Percentiles rank a stretch among this genome's conserved stretches.
Conservation (phyloP, 2,329 filamentous ascomycete genomes). For the Neonectria ditissima region DNA sequence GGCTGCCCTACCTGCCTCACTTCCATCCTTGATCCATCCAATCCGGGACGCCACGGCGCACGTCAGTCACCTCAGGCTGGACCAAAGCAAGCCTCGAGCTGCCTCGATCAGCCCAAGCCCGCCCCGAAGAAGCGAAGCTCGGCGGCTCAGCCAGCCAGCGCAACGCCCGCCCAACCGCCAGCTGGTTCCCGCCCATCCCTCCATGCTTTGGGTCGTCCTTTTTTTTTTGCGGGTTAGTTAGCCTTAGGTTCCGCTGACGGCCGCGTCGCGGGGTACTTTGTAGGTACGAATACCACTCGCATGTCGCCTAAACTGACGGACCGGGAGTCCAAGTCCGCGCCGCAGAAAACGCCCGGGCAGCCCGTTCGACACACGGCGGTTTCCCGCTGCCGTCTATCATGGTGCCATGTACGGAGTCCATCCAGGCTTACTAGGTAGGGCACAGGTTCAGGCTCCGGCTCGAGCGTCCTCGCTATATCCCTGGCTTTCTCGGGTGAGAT, state of each 20-base stretch:
- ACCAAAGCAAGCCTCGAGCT: not conserved
- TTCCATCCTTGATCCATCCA: not conserved
- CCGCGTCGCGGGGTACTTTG: not conserved
- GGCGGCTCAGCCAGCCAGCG: not conserved
- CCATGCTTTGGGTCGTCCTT: not conserved
- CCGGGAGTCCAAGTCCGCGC: not conserved
- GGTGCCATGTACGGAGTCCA: constrained; percentile 17
- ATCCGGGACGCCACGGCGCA: not conserved
- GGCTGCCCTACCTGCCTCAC: no score
- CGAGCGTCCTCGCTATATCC: constrained; percentile 27
- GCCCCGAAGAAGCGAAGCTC: not conserved
- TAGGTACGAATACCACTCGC: not conserved
- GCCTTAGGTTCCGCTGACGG: not conserved
- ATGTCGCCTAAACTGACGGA: not conserved
- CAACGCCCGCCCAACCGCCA: not conserved
- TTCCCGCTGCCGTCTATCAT: constrained; percentile 20
- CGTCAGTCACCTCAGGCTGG: not conserved
- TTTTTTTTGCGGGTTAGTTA: not conserved
- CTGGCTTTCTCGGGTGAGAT: constrained; percentile 29
- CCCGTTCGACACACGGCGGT: not conserved
- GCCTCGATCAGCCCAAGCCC: no score
- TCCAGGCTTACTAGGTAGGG: no score
- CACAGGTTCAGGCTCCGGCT: constrained; percentile 35
- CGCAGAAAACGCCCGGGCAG: not conserved
- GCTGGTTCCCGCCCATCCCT: not conserved